Evolutionary conservation across 805 yeast species (phyloP), one percentile per base, ranked within the genome.

Genomic region (Candida awuae): DNA sequence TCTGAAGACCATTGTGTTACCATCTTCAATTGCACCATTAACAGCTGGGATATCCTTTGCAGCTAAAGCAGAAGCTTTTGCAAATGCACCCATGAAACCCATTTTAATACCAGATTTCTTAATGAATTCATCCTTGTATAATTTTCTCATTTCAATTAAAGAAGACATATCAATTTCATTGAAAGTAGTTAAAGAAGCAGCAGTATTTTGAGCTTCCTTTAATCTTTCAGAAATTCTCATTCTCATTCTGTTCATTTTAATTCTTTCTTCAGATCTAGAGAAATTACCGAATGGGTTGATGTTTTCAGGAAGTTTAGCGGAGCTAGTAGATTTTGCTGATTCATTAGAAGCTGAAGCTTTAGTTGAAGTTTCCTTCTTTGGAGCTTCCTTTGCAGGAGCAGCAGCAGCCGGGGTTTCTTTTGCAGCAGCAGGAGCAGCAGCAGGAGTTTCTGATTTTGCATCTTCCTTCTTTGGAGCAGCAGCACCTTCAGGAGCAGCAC

Each of bases 211-310:
- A 26, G 97, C 84, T 73, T 92, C 97, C 85, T 90, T 90, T 61
- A 90, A 82, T 70, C 98, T 85, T 73, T 90, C 97, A 45, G 98
- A 95, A 52, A 92, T 92, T 75, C 98, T 85, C 68, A 85, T 67
- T 70, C 98, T 83, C 97, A 90, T 92, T 73, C 98, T 84, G 80
- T 88, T 92, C 97, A 90, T 90, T 74, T 90, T 90, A 49, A 92
- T 94, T 62, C 87, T 77, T 60, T 80, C 83, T 69, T 92, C 97
- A 46, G 68, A 65, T 71, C 98, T 84, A 43, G 92, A 73, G 58
- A 84, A 85, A 26, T 73, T 53, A 29, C 71, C 67, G 32, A 64
- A 55, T 23, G 72, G 56, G 31, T 41, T 44, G 23, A 39, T 39
- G 13, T 29, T 28, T 32, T 39, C 44, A 32, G 66, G 63, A 32